Evolutionary conservation across 257 asterid species (phyloP).

Genomic region (Knoxia roxburghii): DNA sequence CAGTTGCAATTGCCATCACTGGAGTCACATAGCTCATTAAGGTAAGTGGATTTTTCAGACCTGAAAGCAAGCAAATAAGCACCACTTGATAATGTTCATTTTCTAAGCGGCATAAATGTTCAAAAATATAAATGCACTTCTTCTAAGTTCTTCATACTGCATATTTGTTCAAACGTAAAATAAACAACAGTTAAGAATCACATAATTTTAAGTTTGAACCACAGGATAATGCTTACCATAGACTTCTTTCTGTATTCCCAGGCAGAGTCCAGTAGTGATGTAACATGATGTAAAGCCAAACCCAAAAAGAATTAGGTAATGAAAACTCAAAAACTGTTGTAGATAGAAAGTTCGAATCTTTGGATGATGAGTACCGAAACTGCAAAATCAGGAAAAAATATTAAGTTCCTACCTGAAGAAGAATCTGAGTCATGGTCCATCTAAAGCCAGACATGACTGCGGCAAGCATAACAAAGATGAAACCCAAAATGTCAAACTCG

Average conservation of each 20-base stretch:
- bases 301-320: slow-evolving; percentile 18
- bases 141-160: background rate
- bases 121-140: background rate
- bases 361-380: slow-evolving; percentile 6
- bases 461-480: slow-evolving; percentile 90
- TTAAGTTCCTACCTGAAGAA: slow-evolving; percentile 70
- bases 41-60: slow-evolving; percentile 93
- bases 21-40: slow-evolving; percentile 98
- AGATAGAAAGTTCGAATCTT: background rate
- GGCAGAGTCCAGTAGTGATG: slow-evolving; percentile 36
- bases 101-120: background rate
- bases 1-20: slow-evolving; percentile 91
- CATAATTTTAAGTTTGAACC: slow-evolving; percentile 11
- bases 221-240: slow-evolving; percentile 60
- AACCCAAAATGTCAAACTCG: slow-evolving; percentile 95
- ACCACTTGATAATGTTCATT: background rate
- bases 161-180: background rate
- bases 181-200: background rate
- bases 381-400: slow-evolving; percentile 13
- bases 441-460: slow-evolving; percentile 99
- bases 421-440: slow-evolving; percentile 99
- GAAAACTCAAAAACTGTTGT: background rate
- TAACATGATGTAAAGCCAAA: slow-evolving; percentile 20
- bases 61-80: slow-evolving; percentile 32
- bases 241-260: slow-evolving; percentile 76